Evolutionary conservation across 345 rosid species (phyloP), one percentile per base, ranked within the genome.

Genomic region (Nasturtium officinale): DNA sequence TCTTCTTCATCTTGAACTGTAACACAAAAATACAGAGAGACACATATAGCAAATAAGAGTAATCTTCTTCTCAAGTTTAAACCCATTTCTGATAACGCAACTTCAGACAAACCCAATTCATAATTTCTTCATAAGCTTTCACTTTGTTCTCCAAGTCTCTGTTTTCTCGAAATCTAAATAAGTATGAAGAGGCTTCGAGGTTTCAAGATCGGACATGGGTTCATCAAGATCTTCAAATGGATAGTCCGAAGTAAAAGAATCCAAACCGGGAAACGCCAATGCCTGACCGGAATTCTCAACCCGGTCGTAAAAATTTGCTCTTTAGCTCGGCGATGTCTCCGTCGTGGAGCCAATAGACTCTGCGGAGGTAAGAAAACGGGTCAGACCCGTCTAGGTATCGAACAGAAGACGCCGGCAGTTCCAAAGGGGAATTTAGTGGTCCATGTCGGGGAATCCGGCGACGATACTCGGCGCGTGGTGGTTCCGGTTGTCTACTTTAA

Each of bases 351-450:
- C 1, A 87, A 61, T 25, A 45, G 65, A 37, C 61, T 73, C 5
- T 70, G 80, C 17, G 58, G 58, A 29, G 73, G 77, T 9, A 60
- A 45, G 61, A 82, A 66, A 63, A 42, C 76, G 71, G 86, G 72
- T 52, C 73, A 51, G 38, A 71, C 82, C 76, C 85, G 69, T 53
- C 6, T 90, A 55, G 91, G 90, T 42, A 65, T 58, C 37, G 79
- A 46, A 0, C 59, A 37, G 35, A 71, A 57, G 16, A 72, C 65
- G 23, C 63, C 18, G 63, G 77, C 47, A 61, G 81, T 84, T 5
- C 98, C 97, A 6, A 88, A 81, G 61, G 98, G 97, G 1, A 90
- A 89, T 71, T 77, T 89, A 73, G 90, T 87, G 13, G 91, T 94
- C n/a, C 89, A 88, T 79, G 88, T 91, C 6, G 81, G 81, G 0